phyloP scores from a whole-genome alignment of 768 basidiomycete species.

The Podaxis sp. region DNA sequence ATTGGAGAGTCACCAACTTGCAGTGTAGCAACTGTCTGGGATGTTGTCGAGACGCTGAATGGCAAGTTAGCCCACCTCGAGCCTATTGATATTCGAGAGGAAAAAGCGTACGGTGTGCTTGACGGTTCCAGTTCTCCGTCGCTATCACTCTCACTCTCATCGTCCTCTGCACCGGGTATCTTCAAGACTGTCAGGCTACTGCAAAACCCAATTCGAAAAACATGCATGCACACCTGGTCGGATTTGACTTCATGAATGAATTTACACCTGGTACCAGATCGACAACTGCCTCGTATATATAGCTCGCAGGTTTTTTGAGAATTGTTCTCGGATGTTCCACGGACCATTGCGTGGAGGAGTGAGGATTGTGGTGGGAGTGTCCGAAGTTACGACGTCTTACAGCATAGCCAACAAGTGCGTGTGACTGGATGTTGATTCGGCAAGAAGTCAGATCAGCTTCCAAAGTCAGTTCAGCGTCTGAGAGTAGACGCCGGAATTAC shows the following conservation, averaged over 20 bases:
- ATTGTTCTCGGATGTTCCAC: not conserved
- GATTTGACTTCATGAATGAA: not conserved
- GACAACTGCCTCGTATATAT: slow-evolving; percentile 2
- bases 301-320: not conserved
- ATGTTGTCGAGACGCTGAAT: not conserved
- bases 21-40: not conserved
- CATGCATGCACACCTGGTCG: not conserved
- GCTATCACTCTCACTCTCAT: not conserved
- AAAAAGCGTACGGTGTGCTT: not conserved
- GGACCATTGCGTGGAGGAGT: slow-evolving; percentile 17
- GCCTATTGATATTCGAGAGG: not conserved
- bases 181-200: not conserved
- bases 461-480: not conserved
- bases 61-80: not conserved
- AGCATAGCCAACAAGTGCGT: not conserved
- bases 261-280: slow-evolving; percentile 8
- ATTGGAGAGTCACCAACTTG: not conserved
- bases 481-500: too few relatives aligned
- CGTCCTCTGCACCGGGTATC: not conserved
- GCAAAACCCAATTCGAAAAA: not conserved
- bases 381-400: not conserved
- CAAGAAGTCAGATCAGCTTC: not conserved
- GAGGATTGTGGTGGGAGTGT: not conserved
- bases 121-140: not conserved
- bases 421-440: not conserved